Conservation (phyloP, 2,329 filamentous ascomycete genomes). For the Parascedosporium putredinis region DNA sequence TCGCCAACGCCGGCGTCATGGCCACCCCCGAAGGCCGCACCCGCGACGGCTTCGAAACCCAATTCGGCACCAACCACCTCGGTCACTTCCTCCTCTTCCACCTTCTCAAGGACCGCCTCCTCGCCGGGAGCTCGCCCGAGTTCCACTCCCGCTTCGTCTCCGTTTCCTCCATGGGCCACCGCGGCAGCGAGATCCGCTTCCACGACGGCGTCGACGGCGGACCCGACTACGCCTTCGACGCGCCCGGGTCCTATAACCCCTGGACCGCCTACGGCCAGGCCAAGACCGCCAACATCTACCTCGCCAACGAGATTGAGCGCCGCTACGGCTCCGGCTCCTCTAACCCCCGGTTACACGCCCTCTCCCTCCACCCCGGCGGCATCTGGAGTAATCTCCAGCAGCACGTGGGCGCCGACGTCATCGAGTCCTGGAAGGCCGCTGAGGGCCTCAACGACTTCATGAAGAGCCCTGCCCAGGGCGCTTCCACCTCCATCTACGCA, state of each 20-base stretch:
- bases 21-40: conserved; percentile 24
- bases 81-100: conserved; percentile 34
- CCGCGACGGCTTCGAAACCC: conserved; percentile 36
- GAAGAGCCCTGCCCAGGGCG: conserved; percentile 26
- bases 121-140: conserved; percentile 23
- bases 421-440: conserved; percentile 12
- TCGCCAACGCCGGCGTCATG: conserved; percentile 34
- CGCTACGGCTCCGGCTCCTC: conserved; percentile 33
- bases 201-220: too few relatives aligned
- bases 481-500: conserved; percentile 35
- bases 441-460: conserved; percentile 8
- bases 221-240: conserved; percentile 17
- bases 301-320: conserved; percentile 40
- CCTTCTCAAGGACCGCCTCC: conserved; percentile 28
- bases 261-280: conserved; percentile 32
- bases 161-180: conserved; percentile 33
- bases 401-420: neutral
- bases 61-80: conserved; percentile 39
- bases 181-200: conserved; percentile 20
- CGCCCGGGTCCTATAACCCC: conserved; percentile 21
- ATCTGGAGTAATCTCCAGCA: conserved; percentile 17
- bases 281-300: conserved; percentile 41
- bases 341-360: too few relatives aligned
- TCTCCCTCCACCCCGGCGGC: conserved; percentile 35
- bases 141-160: conserved; percentile 37